Conservation (phyloP, 257 asterid genomes). For the Lantana camara region DNA sequence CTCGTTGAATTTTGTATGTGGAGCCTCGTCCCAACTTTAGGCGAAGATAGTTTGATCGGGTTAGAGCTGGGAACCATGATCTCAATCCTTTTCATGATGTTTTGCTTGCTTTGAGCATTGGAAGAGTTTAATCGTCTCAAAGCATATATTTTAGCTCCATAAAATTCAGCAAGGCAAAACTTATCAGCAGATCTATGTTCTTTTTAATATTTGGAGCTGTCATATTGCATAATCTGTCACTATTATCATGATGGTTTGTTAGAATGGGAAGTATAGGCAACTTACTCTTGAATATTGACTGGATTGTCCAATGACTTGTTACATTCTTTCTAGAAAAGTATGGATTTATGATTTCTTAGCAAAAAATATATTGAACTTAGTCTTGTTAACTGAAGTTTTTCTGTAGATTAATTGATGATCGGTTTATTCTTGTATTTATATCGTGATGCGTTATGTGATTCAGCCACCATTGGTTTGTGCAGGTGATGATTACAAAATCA, state of each 20-base stretch:
- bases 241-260: constrained; percentile 12
- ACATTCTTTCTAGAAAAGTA: neutral
- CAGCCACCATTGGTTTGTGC: constrained; percentile 24
- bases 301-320: constrained; percentile 6
- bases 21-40: too few species aligned
- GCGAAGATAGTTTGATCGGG: too few species aligned
- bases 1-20: too few species aligned
- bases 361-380: constrained; percentile 12
- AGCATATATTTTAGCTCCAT: neutral
- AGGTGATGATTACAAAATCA: constrained; percentile 99
- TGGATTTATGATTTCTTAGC: neutral
- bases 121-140: neutral
- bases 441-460: constrained; percentile 2
- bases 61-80: neutral
- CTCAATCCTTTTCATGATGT: neutral
- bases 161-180: neutral
- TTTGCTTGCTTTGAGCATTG: constrained; percentile 3
- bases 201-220: neutral
- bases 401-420: neutral
- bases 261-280: neutral
- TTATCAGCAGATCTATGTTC: constrained; percentile 11
- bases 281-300: neutral
- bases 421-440: constrained; percentile 2
- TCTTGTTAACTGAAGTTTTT: neutral
- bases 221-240: neutral